A percentile compares a stretch with the other conserved stretches of the same genome.
Evolutionary conservation across 1,284 basidiomycete species (phyloP).

Genomic region (Afroboletus lepidellus): DNA sequence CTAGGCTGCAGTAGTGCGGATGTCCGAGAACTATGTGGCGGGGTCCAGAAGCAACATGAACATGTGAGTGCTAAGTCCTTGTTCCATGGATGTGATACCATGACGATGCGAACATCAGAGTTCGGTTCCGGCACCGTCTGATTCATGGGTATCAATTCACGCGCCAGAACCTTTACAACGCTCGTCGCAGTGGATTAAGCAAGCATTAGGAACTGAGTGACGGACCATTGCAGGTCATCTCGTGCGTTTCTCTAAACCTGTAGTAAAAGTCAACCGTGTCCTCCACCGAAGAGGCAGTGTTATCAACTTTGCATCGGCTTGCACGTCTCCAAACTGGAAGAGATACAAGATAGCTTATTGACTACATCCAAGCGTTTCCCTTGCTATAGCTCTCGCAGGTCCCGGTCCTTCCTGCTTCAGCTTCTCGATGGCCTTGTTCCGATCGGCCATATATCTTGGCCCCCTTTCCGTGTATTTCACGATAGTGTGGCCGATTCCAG

Average conservation of each 20-base stretch:
- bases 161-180: slow-evolving; percentile 41
- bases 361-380: slow-evolving; percentile 50
- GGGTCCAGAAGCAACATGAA: slow-evolving; percentile 12
- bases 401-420: slow-evolving; percentile 39
- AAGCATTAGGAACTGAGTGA: background rate
- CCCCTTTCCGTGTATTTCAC: slow-evolving; percentile 38
- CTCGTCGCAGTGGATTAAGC: background rate
- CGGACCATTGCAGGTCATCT: slow-evolving; percentile 37
- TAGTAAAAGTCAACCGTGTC: slow-evolving; percentile 1
- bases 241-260: slow-evolving; percentile 20
- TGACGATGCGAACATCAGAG: slow-evolving; percentile 51
- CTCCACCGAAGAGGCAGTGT: slow-evolving; percentile 38
- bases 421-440: slow-evolving; percentile 38
- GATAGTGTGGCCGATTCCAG: slow-evolving; percentile 46
- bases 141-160: slow-evolving; percentile 47
- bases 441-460: slow-evolving; percentile 48
- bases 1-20: slow-evolving; percentile 37
- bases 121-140: slow-evolving; percentile 43
- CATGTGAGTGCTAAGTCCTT: background rate
- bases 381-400: slow-evolving; percentile 38
- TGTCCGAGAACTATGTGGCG: slow-evolving; percentile 2
- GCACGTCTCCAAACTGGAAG: background rate
- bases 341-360: slow-evolving; percentile 31
- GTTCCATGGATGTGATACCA: slow-evolving; percentile 34
- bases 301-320: slow-evolving; percentile 42